Evolutionary conservation across 352 stramenopile species (phyloP).

Genomic region (Pythium biforme): DNA sequence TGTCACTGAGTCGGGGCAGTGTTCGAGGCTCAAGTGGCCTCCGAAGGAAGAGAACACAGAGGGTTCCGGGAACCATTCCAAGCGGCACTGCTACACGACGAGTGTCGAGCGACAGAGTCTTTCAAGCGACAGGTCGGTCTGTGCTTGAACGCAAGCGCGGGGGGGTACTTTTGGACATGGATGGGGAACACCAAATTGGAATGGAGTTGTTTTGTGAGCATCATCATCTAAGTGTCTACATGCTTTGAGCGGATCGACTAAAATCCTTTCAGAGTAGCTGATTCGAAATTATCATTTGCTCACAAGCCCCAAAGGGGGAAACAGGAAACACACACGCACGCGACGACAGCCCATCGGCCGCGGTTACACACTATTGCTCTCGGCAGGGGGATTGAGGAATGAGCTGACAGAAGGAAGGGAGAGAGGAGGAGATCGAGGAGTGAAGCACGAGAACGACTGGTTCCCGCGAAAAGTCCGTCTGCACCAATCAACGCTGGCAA

Average conservation of each 20-base stretch:
- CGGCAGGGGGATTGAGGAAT: background rate
- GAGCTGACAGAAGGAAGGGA: background rate
- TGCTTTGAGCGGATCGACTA: conserved; percentile 82
- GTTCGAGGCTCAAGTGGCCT: background rate
- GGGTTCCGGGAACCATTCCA: background rate
- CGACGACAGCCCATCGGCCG: too few relatives aligned
- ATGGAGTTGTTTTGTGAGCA: conserved; percentile 40
- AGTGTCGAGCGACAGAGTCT: background rate
- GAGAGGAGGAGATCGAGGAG: background rate
- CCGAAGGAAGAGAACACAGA: background rate
- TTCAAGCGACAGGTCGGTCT: too few relatives aligned
- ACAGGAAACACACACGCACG: background rate
- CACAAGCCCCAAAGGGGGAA: background rate
- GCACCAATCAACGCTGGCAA: background rate
- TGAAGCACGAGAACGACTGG: conserved; percentile 5
- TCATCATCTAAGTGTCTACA: conserved; percentile 79
- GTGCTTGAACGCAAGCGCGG: too few relatives aligned
- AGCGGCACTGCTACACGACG: too few relatives aligned
- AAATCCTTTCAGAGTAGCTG: conserved; percentile 90
- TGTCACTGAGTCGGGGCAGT: background rate
- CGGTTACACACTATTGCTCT: background rate
- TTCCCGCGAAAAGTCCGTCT: background rate
- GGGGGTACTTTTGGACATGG: too few relatives aligned
- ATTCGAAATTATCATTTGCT: conserved; percentile 86
- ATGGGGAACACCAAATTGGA: too few relatives aligned